Evolutionary conservation across 2,329 filamentous ascomycete species (phyloP), one percentile per base, ranked within the genome.

Genomic region (Ascochyta koolunga): DNA sequence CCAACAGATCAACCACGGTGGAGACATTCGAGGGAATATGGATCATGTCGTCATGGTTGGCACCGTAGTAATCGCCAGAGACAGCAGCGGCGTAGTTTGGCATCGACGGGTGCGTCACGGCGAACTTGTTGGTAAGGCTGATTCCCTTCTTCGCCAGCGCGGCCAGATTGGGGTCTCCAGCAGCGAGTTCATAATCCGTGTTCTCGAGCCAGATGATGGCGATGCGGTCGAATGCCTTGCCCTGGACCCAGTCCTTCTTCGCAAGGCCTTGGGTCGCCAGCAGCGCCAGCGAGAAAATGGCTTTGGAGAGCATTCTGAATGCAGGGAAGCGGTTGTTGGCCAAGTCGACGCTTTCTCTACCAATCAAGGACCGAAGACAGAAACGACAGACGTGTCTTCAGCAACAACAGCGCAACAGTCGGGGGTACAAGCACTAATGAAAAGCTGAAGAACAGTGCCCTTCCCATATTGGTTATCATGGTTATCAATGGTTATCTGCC

Each of bases 181-280:
- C 78, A 2, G 89, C 85, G 66, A 86, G 83, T 46, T 84, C 81
- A 61, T 83, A 92, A 73, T 84, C 80, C 42, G 86, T 89, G 71
- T 93, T 93, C 78, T 93, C 90, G 41, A 91, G 81, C 86, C 88
- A 93, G 72, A 93, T 86, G 52, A 86, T 83, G 50, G 86, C 85
- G 57, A 90, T 83, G 15, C 89, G 85, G 69, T 91, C 83, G 69
- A 93, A 93, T 0, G 82, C 85, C 68, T 87, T 85, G 58, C 90
- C 90, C 68, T 85, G 81, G 45, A 92, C 85, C 65, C 85, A 70
- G 33, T 54, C 44, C 21, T 54, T 39, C 49, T 45, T 70, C 81
- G 86, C 27, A 82, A 85, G 9, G 54, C 56, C 48, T 31, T 47
- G n/a, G 13, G 22, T 51, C 4, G 58, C 54, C 13, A 63, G 49